These are phyloP conservation scores for Phialocephala sp. DNA, from an alignment of 2,329 filamentous ascomycete species.

Conservation along the genomic window DNA sequence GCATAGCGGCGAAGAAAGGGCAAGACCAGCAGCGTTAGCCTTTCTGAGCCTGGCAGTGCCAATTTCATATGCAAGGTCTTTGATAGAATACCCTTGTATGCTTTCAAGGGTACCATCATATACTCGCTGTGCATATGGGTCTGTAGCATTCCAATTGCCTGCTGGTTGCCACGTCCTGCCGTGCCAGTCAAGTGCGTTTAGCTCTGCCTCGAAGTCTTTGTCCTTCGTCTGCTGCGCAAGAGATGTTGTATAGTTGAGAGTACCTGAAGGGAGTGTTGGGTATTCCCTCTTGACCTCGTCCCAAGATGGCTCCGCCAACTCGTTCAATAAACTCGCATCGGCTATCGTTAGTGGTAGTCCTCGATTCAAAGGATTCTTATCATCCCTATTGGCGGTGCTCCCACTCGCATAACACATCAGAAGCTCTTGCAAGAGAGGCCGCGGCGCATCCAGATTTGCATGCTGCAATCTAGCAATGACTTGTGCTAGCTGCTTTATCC, in stretches of 20 bases:
- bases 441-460: conserved; percentile 20
- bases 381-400: not conserved
- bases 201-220: conserved; percentile 15
- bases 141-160: not conserved
- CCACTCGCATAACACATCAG: conserved; percentile 17
- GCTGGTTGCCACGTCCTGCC: not conserved
- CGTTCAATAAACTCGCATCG: conserved; percentile 20
- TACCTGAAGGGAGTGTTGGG: not conserved
- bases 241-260: not conserved
- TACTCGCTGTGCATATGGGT: not conserved
- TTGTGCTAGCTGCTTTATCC: conserved; percentile 11
- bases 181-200: not conserved
- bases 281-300: conserved; percentile 18
- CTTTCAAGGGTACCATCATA: not conserved
- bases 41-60: not conserved
- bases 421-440: conserved; percentile 29
- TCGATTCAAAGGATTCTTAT: conserved; percentile 15
- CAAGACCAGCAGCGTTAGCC: not conserved
- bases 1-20: not conserved
- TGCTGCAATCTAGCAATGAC: conserved; percentile 10
- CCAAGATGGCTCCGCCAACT: conserved; percentile 33
- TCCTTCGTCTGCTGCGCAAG: not conserved
- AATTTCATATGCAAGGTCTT: not conserved
- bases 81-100: not conserved
- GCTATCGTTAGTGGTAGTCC: conserved; percentile 9